Evolutionary conservation across 345 rosid species (phyloP).

Genomic region (Orychophragmus violaceus): DNA sequence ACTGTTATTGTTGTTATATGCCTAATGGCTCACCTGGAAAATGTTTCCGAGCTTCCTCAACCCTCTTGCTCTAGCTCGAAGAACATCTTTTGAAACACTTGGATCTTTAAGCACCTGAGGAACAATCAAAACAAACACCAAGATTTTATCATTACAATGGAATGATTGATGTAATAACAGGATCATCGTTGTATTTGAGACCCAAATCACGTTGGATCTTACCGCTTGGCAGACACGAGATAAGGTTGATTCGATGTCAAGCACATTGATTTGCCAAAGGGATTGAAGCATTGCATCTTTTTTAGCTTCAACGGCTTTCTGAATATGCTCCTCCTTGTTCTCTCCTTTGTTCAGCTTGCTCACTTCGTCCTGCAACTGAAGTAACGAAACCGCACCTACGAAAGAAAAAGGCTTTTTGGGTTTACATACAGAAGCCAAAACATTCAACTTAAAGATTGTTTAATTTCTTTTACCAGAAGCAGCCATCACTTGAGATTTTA

Average conservation of each 20-base stretch:
- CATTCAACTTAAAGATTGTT: neutral
- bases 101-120: slow-evolving; percentile 86
- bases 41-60: slow-evolving; percentile 81
- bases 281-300: slow-evolving; percentile 81
- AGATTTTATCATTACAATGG: neutral
- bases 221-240: slow-evolving; percentile 79
- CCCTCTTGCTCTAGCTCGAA: slow-evolving; percentile 54
- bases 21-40: slow-evolving; percentile 62
- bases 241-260: slow-evolving; percentile 81
- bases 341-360: slow-evolving; percentile 57
- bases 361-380: slow-evolving; percentile 78
- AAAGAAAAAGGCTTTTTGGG: neutral
- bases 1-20: neutral
- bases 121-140: neutral
- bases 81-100: slow-evolving; percentile 57
- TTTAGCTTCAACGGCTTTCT: slow-evolving; percentile 68
- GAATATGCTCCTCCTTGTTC: slow-evolving; percentile 58
- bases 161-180: neutral
- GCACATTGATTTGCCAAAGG: slow-evolving; percentile 93
- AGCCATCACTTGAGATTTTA: slow-evolving; percentile 94
- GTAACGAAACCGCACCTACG: slow-evolving; percentile 79
- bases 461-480: slow-evolving; percentile 63
- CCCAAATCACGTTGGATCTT: slow-evolving; percentile 22
- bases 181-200: neutral
- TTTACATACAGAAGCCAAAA: neutral